These are phyloP conservation scores for Lachnellula occidentalis DNA, from an alignment of 2,329 filamentous ascomycete species.

Conservation along the genomic window DNA sequence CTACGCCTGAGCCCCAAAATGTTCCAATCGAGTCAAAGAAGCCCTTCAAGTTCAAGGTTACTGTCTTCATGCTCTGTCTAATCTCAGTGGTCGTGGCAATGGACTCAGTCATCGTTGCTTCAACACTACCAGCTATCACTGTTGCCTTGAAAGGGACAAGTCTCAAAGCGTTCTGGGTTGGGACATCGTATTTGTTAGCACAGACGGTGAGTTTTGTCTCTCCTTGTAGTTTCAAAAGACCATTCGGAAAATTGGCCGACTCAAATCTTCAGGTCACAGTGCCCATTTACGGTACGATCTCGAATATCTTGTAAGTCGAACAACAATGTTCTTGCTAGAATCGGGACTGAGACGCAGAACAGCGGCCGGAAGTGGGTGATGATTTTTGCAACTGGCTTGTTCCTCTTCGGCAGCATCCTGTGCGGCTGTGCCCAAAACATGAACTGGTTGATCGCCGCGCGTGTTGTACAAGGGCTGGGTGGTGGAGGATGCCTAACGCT, in stretches of 20 bases:
- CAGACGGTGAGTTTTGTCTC: constrained; percentile 4
- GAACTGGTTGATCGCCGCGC: constrained; percentile 12
- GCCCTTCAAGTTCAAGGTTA: constrained; percentile 12
- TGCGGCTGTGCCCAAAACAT: constrained; percentile 13
- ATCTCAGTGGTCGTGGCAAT: constrained; percentile 10
- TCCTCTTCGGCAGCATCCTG: constrained; percentile 14
- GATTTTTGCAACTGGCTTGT: constrained; percentile 10
- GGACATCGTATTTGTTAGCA: constrained; percentile 14
- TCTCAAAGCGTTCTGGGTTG: constrained; percentile 15
- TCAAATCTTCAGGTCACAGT: constrained; percentile 1
- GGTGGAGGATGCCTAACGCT: constrained; percentile 41
- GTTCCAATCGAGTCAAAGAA: constrained; percentile 1
- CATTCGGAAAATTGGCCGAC: not conserved
- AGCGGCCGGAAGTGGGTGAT: constrained; percentile 14
- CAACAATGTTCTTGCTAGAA: not conserved
- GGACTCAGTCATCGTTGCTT: constrained; percentile 17
- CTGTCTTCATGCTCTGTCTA: constrained; percentile 11
- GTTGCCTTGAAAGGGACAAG: constrained; percentile 9
- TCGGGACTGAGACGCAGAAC: not conserved
- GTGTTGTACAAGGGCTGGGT: constrained; percentile 38
- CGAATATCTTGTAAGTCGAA: constrained; percentile 14
- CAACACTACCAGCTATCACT: constrained; percentile 14
- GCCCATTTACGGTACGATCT: constrained; percentile 13
- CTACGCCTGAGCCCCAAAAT: not conserved
- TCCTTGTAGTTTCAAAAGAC: not conserved